Evolutionary conservation across 2,329 filamentous ascomycete genomes (phyloP).

Genomic region (Microcyclospora tardicrescens): DNA sequence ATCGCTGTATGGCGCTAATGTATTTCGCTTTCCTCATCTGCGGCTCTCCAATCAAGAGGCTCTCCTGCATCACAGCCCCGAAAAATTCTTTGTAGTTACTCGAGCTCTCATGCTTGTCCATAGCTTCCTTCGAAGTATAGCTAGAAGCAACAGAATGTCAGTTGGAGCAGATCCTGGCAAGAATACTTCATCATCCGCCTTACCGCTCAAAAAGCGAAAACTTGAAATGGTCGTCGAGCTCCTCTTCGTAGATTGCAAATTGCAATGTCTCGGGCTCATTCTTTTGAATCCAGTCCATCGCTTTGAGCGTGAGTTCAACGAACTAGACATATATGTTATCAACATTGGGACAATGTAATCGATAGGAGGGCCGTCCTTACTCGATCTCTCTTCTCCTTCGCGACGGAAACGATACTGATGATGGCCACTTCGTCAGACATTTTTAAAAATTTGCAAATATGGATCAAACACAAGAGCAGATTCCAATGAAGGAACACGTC

Average conservation of each 20-base stretch:
- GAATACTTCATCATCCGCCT: background rate
- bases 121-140: conserved; percentile 1
- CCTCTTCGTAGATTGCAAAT: conserved; percentile 1
- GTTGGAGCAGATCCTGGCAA: background rate
- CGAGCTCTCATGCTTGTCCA: conserved; percentile 1
- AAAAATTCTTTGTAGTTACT: conserved; percentile 1
- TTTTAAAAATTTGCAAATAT: background rate
- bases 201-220: conserved; percentile 1
- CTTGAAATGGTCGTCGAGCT: background rate
- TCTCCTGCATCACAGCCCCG: background rate
- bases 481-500: too few species aligned
- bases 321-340: background rate
- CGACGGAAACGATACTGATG: background rate
- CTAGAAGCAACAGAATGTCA: background rate
- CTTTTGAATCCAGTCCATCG: background rate
- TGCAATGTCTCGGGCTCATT: conserved; percentile 1
- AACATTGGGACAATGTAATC: too few species aligned
- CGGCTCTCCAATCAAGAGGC: background rate
- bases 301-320: background rate
- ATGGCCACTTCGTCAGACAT: conserved; percentile 1
- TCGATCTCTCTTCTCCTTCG: conserved; percentile 1
- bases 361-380: background rate
- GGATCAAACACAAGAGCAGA: background rate
- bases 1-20: too few species aligned
- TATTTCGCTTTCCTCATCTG: background rate